These are phyloP conservation scores for Phaffia australis DNA, from an alignment of 768 basidiomycete genomes.

Conservation along the genomic window DNA sequence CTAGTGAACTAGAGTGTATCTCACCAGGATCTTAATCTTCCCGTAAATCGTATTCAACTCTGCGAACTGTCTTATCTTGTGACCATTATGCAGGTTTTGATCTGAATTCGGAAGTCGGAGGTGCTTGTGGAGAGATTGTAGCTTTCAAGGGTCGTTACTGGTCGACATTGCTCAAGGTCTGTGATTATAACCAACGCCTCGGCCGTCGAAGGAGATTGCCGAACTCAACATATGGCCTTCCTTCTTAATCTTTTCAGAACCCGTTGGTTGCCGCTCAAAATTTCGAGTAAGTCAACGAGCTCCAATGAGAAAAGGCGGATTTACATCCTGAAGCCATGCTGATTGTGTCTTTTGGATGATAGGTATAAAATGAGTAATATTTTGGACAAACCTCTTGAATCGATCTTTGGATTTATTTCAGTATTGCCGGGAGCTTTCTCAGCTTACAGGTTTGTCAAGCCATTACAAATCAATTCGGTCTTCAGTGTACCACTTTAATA, in stretches of 20 bases:
- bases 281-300: conserved; percentile 12
- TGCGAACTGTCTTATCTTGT: too few relatives aligned
- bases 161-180: conserved; percentile 15
- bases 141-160: conserved; percentile 25
- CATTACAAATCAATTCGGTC: not conserved
- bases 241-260: conserved; percentile 11
- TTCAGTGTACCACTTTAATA: not conserved
- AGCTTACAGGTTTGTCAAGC: conserved; percentile 14
- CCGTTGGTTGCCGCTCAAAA: conserved; percentile 24
- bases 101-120: conserved; percentile 25
- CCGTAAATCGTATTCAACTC: too few relatives aligned
- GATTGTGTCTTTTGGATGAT: not conserved
- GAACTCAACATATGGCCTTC: not conserved
- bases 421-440: conserved; percentile 26
- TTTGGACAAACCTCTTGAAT: conserved; percentile 46
- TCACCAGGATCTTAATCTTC: too few relatives aligned
- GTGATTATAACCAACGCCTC: not conserved
- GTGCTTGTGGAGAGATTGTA: conserved; percentile 27
- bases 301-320: too few relatives aligned
- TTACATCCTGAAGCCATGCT: not conserved
- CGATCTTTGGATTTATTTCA: conserved; percentile 54
- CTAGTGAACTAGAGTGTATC: too few relatives aligned
- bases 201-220: not conserved
- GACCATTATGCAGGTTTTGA: conserved; percentile 11
- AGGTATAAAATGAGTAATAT: conserved; percentile 55